A percentile compares a stretch with the other conserved stretches of the same genome.
phyloP scores from a whole-genome alignment of 169 alveolate species.

The Cryptosporidium sp. region DNA sequence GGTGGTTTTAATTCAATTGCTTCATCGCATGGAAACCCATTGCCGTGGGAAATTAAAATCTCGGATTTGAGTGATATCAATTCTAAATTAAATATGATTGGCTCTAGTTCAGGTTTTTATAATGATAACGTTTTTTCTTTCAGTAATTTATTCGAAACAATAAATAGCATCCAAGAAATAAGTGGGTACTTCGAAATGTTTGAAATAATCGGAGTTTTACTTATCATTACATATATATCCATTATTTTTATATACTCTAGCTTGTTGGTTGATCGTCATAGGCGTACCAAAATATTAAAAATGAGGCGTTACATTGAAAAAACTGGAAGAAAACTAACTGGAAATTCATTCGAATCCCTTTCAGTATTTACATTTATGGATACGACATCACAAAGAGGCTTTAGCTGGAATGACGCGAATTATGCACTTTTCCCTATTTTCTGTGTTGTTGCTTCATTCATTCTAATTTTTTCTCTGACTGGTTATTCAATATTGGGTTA shows the following conservation, averaged over 20 bases:
- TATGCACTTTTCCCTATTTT: constrained; percentile 45
- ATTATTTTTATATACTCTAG: constrained; percentile 34
- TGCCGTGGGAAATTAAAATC: constrained; percentile 47
- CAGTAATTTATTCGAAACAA: constrained; percentile 10
- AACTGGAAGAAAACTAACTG: constrained; percentile 19
- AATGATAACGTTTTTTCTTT: constrained; percentile 39
- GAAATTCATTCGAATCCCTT: constrained; percentile 52
- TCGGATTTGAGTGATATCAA: not conserved
- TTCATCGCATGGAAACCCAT: constrained; percentile 17
- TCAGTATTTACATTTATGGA: constrained; percentile 63
- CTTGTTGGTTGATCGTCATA: constrained; percentile 35
- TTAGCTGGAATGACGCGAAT: constrained; percentile 71
- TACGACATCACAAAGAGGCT: constrained; percentile 58
- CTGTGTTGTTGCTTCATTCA: constrained; percentile 25
- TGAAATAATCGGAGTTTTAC: constrained; percentile 42
- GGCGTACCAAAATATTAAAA: constrained; percentile 16
- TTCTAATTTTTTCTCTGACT: constrained; percentile 37
- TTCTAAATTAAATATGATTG: constrained; percentile 47
- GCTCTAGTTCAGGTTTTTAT: constrained; percentile 70
- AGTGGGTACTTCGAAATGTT: constrained; percentile 18
- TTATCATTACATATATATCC: constrained; percentile 27
- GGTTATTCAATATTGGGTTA: constrained; percentile 62
- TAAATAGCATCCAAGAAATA: constrained; percentile 26
- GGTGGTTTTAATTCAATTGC: constrained; percentile 70
- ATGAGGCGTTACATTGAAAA: constrained; percentile 35